Base-by-base conservation (phyloP, 2,329 filamentous ascomycete species). In the Aspergillus novoparasiticus region DNA sequence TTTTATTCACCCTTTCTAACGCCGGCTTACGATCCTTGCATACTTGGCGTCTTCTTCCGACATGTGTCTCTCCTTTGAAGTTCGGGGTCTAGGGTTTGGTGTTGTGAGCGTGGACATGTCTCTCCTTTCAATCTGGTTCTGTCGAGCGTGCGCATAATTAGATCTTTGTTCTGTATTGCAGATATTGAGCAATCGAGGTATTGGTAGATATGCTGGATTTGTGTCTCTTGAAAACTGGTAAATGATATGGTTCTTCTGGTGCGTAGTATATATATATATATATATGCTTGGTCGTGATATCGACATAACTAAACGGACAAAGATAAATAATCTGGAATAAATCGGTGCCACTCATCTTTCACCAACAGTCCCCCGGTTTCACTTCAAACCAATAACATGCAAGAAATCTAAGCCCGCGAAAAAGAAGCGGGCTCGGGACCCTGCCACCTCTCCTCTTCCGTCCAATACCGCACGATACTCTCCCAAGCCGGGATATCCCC, bases 391-490 rank as follows among this genome's bases (percentile, higher is more conserved):
- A 46, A 11, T 46, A 11, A 6, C 46, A n/a, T 16, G 14, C 51
- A 36, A 12, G 3, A n/a, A 16, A 39, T 16, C 51, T 55, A 55
- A 4, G 16, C 55, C 55, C 39, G 26, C 16, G 30, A 10, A 32
- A 43, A 46, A 46, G 23, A 57, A 39, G 51, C 9, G 23, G 51
- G 19, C 10, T n/a, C 30, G 10, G 21, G 46, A 10, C 58, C 62
- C 39, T 46, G 45, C 80, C 80, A 83, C 63, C 80, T 75, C 72
- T 81, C 79, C 72, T 82, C 79, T 57, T 68, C 74, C 11, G 81
- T 83, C 76, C 75, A 83, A 69, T 77, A 84, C 60, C 81, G 74
- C 28, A 83, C 77, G 59, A 84, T 66, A 58, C 80, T 79, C 69
- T 83, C 81, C 71, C 76, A 82, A 1, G 73, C 82, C 2, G 79